phyloP scores from a whole-genome alignment of 345 rosid genomes.

The Murraya koenigii region DNA sequence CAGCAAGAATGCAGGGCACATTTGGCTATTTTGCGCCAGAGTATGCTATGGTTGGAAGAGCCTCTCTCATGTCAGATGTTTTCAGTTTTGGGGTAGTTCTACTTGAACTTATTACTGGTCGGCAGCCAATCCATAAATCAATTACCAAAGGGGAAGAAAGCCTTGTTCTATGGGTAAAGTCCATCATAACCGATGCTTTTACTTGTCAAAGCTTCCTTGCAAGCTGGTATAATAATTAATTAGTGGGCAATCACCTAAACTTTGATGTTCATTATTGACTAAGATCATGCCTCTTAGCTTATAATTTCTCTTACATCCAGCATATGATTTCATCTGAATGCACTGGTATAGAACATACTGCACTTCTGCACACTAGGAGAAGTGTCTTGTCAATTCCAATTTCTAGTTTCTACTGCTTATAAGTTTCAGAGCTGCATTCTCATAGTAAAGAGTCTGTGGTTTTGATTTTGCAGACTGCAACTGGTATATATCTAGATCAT shows the following conservation, averaged over 20 bases:
- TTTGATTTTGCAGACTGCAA: not conserved
- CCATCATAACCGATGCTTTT: not conserved
- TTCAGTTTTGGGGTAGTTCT: slow-evolving; percentile 97
- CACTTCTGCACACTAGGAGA: not conserved
- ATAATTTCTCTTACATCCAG: not conserved
- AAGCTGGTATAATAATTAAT: too few relatives aligned
- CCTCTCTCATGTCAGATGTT: slow-evolving; percentile 93
- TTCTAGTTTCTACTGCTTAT: not conserved
- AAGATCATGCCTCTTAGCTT: not conserved
- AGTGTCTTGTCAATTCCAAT: not conserved
- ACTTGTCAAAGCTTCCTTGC: too few relatives aligned
- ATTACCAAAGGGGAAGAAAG: slow-evolving; percentile 83
- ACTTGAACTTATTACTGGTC: slow-evolving; percentile 91
- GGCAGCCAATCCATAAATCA: slow-evolving; percentile 70
- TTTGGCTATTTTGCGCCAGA: slow-evolving; percentile 99
- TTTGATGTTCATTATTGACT: not conserved
- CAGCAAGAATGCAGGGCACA: slow-evolving; percentile 91
- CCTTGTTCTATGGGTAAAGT: slow-evolving; percentile 86
- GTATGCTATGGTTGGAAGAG: slow-evolving; percentile 89
- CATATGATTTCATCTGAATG: not conserved
- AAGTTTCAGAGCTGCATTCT: not conserved
- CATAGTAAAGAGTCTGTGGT: not conserved
- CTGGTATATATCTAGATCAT: not conserved
- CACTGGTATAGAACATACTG: not conserved
- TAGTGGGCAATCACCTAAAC: not conserved